Evolutionary conservation across 768 basidiomycete species (phyloP).

Genomic region (Favolaschia claudopus): DNA sequence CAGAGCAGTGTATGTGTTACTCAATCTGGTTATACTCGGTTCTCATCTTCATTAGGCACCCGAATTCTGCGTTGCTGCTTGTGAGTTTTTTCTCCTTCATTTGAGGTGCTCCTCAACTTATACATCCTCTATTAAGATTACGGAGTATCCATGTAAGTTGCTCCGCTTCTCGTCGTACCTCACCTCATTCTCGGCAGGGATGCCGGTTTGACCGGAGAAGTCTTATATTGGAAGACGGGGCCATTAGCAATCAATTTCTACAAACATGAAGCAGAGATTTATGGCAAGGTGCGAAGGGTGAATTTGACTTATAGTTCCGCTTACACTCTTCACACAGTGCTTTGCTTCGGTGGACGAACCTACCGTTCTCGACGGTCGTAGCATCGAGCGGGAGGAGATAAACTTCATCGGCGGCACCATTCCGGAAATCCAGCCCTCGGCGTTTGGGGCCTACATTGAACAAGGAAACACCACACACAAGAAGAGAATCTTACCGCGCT

Average conservation of each 20-base stretch:
- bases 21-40: neutral
- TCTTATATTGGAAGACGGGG: slow-evolving; percentile 24
- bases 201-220: slow-evolving; percentile 26
- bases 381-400: neutral
- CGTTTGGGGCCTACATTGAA: slow-evolving; percentile 10
- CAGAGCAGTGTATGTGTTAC: neutral
- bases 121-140: neutral
- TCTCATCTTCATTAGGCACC: neutral
- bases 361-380: neutral
- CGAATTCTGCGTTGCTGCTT: slow-evolving; percentile 3
- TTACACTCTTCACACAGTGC: slow-evolving; percentile 1
- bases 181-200: slow-evolving; percentile 18
- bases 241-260: slow-evolving; percentile 4
- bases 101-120: neutral
- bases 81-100: neutral
- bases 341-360: neutral
- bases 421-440: neutral
- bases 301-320: neutral
- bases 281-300: neutral
- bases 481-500: neutral
- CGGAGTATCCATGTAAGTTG: slow-evolving; percentile 5
- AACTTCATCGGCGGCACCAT: neutral
- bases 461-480: neutral
- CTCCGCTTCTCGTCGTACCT: slow-evolving; percentile 20
- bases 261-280: neutral